Conservation (phyloP, 2,329 filamentous ascomycete species). For the Sarocladium brachiariae region DNA sequence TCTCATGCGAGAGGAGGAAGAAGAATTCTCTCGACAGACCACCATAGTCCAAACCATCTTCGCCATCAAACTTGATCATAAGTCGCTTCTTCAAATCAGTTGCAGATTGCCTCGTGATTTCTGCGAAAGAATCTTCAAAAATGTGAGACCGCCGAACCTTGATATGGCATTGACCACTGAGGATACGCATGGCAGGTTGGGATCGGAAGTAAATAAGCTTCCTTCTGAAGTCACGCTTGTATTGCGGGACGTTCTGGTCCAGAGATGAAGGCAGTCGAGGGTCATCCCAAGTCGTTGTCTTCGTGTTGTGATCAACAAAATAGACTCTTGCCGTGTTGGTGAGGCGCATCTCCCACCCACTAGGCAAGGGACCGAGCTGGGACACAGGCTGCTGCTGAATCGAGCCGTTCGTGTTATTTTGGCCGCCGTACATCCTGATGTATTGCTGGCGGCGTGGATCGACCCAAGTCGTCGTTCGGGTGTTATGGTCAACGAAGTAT, state of each 20-base stretch:
- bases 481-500: slow-evolving; percentile 99
- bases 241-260: slow-evolving; percentile 97
- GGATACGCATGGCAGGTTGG: slow-evolving; percentile 89
- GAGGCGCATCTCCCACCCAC: slow-evolving; percentile 98
- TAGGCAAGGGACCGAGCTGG: slow-evolving; percentile 88
- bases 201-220: slow-evolving; percentile 99
- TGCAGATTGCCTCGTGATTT: slow-evolving; percentile 94
- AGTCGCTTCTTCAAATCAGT: slow-evolving; percentile 95
- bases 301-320: slow-evolving; percentile 99
- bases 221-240: slow-evolving; percentile 96
- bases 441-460: slow-evolving; percentile 96
- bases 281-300: slow-evolving; percentile 99
- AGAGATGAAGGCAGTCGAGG: slow-evolving; percentile 89
- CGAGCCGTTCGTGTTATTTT: slow-evolving; percentile 74
- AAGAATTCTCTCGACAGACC: slow-evolving; percentile 98
- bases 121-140: slow-evolving; percentile 97
- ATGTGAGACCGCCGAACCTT: slow-evolving; percentile 96
- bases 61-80: slow-evolving; percentile 99
- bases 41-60: slow-evolving; percentile 96
- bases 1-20: slow-evolving; percentile 97
- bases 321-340: slow-evolving; percentile 97
- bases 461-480: slow-evolving; percentile 96
- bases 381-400: slow-evolving; percentile 98
- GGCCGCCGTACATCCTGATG: slow-evolving; percentile 91
- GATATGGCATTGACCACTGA: slow-evolving; percentile 95